phyloP scores from a whole-genome alignment of 441 rosid species.

The Pelargonium hybrid region DNA sequence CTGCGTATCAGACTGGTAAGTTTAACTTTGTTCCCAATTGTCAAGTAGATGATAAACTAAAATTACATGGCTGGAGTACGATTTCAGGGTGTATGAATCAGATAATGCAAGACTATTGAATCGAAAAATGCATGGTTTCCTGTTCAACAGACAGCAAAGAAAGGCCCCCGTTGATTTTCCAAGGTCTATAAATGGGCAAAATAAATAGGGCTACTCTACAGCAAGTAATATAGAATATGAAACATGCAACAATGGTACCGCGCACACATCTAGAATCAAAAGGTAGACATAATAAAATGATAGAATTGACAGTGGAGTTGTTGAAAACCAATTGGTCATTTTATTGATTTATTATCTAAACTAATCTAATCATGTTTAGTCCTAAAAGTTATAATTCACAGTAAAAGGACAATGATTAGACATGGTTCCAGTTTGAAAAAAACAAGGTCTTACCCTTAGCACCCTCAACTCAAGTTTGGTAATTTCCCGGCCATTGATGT shows the following conservation, averaged over 20 bases:
- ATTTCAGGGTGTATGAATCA: not conserved
- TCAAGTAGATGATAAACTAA: not conserved
- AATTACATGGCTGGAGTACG: not conserved
- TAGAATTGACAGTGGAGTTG: not conserved
- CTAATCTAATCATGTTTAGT: too few relatives aligned
- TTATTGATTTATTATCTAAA: too few relatives aligned
- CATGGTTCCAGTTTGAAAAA: not conserved
- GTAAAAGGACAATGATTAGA: not conserved
- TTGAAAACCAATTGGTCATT: not conserved
- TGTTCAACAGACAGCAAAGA: not conserved
- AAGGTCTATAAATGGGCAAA: not conserved
- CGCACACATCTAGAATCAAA: not conserved
- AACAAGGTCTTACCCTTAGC: constrained; percentile 43
- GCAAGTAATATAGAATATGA: not conserved
- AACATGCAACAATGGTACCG: not conserved
- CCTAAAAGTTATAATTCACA: not conserved
- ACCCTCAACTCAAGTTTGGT: constrained; percentile 81
- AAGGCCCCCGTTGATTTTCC: not conserved
- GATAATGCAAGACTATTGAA: not conserved
- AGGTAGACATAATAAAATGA: not conserved
- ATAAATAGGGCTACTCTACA: not conserved
- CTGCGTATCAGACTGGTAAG: not conserved
- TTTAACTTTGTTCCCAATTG: too few relatives aligned
- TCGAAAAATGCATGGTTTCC: not conserved
- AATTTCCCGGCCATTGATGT: constrained; percentile 85